Evolutionary conservation across 2,329 filamentous ascomycete species (phyloP).

Genomic region (Aureobasidium sp.): DNA sequence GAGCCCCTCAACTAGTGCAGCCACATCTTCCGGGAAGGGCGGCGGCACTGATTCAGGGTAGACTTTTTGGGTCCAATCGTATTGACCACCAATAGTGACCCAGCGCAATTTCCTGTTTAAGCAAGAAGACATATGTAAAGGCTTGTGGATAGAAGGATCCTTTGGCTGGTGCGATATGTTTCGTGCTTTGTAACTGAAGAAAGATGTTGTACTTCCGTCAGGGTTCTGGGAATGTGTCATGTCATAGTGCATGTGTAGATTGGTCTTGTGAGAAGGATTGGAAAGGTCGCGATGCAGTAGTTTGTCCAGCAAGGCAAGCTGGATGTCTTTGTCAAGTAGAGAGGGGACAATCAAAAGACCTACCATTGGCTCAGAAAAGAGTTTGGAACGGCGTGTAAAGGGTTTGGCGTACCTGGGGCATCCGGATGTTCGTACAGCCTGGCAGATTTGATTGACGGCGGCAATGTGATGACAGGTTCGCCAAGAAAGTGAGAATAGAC

Average conservation of each 20-base stretch:
- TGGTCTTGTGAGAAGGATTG: constrained; percentile 70
- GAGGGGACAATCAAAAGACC: constrained; percentile 73
- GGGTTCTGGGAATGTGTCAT: constrained; percentile 53
- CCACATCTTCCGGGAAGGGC: constrained; percentile 67
- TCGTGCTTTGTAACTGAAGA: constrained; percentile 41
- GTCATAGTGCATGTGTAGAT: constrained; percentile 77
- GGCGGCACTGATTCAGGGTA: constrained; percentile 68
- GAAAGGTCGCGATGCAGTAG: constrained; percentile 74
- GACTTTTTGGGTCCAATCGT: constrained; percentile 84
- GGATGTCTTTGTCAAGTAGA: constrained; percentile 62
- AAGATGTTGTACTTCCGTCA: constrained; percentile 41
- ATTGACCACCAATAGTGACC: constrained; percentile 91
- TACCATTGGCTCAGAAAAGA: constrained; percentile 21
- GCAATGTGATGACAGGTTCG: neutral
- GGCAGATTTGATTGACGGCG: neutral
- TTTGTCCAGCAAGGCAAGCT: constrained; percentile 62
- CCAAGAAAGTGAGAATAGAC: constrained; percentile 26
- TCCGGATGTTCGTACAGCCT: constrained; percentile 52
- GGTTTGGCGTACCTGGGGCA: constrained; percentile 56
- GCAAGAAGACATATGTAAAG: constrained; percentile 62
- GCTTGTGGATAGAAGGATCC: constrained; percentile 65
- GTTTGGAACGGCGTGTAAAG: neutral
- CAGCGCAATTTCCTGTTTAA: constrained; percentile 79
- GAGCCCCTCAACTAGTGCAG: constrained; percentile 56
- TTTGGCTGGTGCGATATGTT: constrained; percentile 47